Base-by-base conservation (phyloP, 495 filamentous ascomycete species). In the Astrocystis sublimbata region DNA sequence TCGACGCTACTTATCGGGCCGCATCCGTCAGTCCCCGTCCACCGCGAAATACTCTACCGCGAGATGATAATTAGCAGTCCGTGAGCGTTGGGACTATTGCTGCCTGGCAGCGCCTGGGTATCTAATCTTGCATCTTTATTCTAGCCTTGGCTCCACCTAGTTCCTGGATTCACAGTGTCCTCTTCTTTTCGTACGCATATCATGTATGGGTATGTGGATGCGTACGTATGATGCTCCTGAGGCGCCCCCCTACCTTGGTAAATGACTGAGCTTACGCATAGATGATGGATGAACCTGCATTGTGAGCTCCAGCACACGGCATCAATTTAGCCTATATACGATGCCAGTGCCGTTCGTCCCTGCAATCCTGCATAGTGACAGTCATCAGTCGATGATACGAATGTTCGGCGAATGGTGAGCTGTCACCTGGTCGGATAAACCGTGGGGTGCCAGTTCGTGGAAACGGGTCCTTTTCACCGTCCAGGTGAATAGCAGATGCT, bases 1-100 rank as follows among this genome's bases (percentile, higher is more conserved):
- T n/a, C n/a, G n/a, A 58, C 45, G 41, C 53, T 6, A 63, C 52
- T 47, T 63, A 63, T 63, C 61, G 61, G 61, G 53, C 61, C 61
- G 61, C 53, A 31, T 23, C 61, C 46, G 28, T 51, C 53, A 30
- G 42, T 45, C 61, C 58, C 58, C 52, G 53, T 52, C 53, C 28
- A 58, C 36, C 52, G 13, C 59, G 28, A 49, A 30, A 63, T 57
- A 51, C 60, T 41, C 52, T 35, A 51, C 52, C 61, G 31, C 61
- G 23, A 51, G 46, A 52, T 45, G 45, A 63, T 21, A 43, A n/a
- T n/a, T 56, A 50, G 33, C 40, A 40, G 13, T 7, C 30, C 21
- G 41, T 49, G 12, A 55, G 4, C 19, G 8, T 50, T 62, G 42
- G 60, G 24, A 43, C 51, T 41, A 26, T 49, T 19, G 23, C 47